phyloP scores from a whole-genome alignment of 2,329 filamentous ascomycete species.

The Arthrobotrys sphaeroides region DNA sequence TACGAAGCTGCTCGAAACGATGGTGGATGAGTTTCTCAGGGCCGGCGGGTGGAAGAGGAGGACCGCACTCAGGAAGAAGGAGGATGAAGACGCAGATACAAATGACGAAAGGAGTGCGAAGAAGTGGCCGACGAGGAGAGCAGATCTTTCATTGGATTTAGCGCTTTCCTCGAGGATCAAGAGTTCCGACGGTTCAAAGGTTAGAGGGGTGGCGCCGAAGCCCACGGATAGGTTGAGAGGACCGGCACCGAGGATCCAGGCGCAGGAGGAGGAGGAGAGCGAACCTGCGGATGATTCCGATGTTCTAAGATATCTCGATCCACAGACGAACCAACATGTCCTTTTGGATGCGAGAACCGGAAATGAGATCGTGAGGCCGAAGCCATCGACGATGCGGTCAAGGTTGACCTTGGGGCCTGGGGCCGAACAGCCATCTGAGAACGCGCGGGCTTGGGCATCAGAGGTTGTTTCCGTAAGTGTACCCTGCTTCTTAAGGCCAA shows the following conservation, averaged over 20 bases:
- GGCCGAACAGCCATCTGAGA: background rate
- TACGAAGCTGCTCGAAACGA: constrained; percentile 61
- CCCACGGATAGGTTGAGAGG: background rate
- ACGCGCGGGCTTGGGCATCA: background rate
- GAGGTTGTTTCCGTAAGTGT: constrained; percentile 17
- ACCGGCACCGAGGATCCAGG: background rate
- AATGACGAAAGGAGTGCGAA: background rate
- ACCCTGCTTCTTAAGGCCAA: background rate
- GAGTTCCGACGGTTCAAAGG: background rate
- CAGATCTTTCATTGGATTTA: constrained; percentile 13
- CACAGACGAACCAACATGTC: background rate
- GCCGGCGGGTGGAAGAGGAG: constrained; percentile 57
- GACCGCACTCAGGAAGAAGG: constrained; percentile 56
- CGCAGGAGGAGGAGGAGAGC: background rate
- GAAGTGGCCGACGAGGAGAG: constrained; percentile 56
- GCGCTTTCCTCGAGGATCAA: constrained; percentile 5
- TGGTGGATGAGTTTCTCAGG: constrained; percentile 62
- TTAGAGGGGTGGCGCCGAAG: background rate
- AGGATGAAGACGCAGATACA: background rate
- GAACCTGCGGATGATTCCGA: background rate
- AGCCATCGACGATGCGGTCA: background rate
- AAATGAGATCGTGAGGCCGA: background rate
- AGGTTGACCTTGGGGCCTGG: constrained; percentile 12
- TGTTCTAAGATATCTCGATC: background rate
- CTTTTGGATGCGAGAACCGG: constrained; percentile 19